Evolutionary conservation across 1,284 basidiomycete species (phyloP).

Genomic region (Lentinula novae-zelandiae): DNA sequence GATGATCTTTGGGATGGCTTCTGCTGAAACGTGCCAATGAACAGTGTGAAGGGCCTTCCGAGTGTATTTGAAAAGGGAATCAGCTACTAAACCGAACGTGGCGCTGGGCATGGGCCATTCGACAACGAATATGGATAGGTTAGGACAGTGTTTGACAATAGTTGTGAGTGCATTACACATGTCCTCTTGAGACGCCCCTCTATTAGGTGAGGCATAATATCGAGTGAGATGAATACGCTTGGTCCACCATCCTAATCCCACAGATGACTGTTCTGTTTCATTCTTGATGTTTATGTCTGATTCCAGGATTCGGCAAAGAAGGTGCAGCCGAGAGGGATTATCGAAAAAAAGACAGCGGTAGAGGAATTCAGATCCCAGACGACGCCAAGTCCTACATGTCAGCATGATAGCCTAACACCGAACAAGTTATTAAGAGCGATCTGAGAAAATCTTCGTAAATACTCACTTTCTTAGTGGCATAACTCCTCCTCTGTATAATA

Average conservation of each 20-base stretch:
- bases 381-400: slow-evolving; percentile 53
- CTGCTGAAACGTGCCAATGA: slow-evolving; percentile 52
- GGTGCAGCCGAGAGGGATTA: slow-evolving; percentile 46
- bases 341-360: slow-evolving; percentile 64
- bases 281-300: slow-evolving; percentile 25
- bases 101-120: slow-evolving; percentile 49
- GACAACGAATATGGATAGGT: slow-evolving; percentile 65
- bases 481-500: slow-evolving; percentile 51
- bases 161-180: slow-evolving; percentile 45
- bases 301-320: slow-evolving; percentile 45
- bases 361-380: slow-evolving; percentile 56
- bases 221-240: slow-evolving; percentile 58
- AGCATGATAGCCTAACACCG: slow-evolving; percentile 55
- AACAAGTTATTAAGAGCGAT: slow-evolving; percentile 2
- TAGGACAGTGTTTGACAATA: slow-evolving; percentile 59
- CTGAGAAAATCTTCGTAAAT: not conserved
- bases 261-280: slow-evolving; percentile 20
- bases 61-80: slow-evolving; percentile 51
- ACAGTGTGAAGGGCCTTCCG: slow-evolving; percentile 50
- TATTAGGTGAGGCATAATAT: slow-evolving; percentile 33
- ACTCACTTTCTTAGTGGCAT: slow-evolving; percentile 59
- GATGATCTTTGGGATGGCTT: slow-evolving; percentile 57
- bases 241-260: slow-evolving; percentile 57
- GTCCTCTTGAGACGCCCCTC: slow-evolving; percentile 33
- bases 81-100: slow-evolving; percentile 56